These are phyloP conservation scores for Fennellomyces sp. DNA, from an alignment of 371 early-diverging fungal species.

Conservation along the genomic window DNA sequence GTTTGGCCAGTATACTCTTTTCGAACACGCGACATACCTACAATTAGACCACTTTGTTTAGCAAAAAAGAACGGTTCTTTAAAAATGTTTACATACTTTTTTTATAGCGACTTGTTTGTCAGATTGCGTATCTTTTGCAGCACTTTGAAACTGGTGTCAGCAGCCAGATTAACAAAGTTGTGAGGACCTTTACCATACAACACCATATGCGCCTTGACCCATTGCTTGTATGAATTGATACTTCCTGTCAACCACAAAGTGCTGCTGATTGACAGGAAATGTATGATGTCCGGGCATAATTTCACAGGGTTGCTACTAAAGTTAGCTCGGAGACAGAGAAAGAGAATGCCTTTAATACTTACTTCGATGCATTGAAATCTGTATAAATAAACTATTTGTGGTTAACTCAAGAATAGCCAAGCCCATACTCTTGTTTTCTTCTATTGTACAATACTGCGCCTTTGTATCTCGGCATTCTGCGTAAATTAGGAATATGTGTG, in stretches of 20 bases:
- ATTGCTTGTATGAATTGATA: slow-evolving; percentile 86
- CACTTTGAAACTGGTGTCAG: slow-evolving; percentile 53
- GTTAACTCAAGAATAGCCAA: no score
- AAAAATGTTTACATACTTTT: slow-evolving; percentile 72
- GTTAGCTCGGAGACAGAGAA: not conserved
- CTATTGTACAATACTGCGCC: no score
- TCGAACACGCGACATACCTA: slow-evolving; percentile 67
- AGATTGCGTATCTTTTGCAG: slow-evolving; percentile 76
- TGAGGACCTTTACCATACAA: slow-evolving; percentile 30
- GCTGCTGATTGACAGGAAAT: slow-evolving; percentile 69
- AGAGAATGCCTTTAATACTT: no score
- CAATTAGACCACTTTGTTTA: not conserved
- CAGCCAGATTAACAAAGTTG: not conserved
- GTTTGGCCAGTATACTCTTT: slow-evolving; percentile 82
- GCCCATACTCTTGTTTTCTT: no score
- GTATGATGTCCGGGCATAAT: slow-evolving; percentile 50
- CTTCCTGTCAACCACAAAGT: slow-evolving; percentile 72
- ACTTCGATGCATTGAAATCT: no score
- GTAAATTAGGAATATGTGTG: no score
- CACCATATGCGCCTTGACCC: slow-evolving; percentile 91
- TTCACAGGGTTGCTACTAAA: not conserved
- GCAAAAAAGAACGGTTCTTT: no score
- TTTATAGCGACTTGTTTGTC: slow-evolving; percentile 93
- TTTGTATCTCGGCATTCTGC: no score
- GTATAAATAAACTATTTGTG: no score